These are phyloP conservation scores for Nothophytophthora sp. DNA, from an alignment of 352 stramenopile species.

Conservation along the genomic window DNA sequence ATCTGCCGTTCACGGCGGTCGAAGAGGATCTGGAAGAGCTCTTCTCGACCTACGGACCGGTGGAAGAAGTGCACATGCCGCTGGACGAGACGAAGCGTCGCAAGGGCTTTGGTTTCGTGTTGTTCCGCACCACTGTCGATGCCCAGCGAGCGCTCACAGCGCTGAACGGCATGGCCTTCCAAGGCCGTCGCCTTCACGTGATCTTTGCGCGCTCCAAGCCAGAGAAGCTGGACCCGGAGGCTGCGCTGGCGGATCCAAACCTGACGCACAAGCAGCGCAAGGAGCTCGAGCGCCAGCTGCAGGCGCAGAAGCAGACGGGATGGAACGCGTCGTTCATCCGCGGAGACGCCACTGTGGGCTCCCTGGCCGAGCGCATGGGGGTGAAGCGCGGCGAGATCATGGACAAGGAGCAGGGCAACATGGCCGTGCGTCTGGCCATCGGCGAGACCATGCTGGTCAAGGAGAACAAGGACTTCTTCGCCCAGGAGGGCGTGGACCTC, in stretches of 20 bases:
- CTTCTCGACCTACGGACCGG: slow-evolving; percentile 87
- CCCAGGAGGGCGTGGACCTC: slow-evolving; percentile 93
- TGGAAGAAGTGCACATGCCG: slow-evolving; percentile 96
- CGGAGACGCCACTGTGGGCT: slow-evolving; percentile 73
- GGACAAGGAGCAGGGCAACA: slow-evolving; percentile 95
- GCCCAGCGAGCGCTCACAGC: slow-evolving; percentile 86
- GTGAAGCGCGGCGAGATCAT: slow-evolving; percentile 96
- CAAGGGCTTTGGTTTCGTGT: slow-evolving; percentile 98
- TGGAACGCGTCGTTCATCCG: slow-evolving; percentile 96
- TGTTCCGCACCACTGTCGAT: slow-evolving; percentile 92
- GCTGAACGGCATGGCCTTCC: slow-evolving; percentile 95
- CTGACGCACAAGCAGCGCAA: slow-evolving; percentile 91
- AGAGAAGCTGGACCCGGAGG: slow-evolving; percentile 60
- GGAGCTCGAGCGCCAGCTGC: slow-evolving; percentile 88
- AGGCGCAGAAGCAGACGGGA: slow-evolving; percentile 77
- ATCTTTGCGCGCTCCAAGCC: slow-evolving; percentile 85
- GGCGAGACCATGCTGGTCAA: slow-evolving; percentile 98
- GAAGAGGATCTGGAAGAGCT: slow-evolving; percentile 96
- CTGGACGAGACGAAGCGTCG: slow-evolving; percentile 95
- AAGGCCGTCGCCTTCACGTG: slow-evolving; percentile 96
- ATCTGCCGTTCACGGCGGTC: slow-evolving; percentile 96
- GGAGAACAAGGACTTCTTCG: slow-evolving; percentile 98
- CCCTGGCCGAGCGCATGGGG: slow-evolving; percentile 83
- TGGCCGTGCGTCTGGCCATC: slow-evolving; percentile 97
- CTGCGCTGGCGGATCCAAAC: slow-evolving; percentile 59